phyloP scores from a whole-genome alignment of 768 basidiomycete species.

The Suillus fuscotomentosus region DNA sequence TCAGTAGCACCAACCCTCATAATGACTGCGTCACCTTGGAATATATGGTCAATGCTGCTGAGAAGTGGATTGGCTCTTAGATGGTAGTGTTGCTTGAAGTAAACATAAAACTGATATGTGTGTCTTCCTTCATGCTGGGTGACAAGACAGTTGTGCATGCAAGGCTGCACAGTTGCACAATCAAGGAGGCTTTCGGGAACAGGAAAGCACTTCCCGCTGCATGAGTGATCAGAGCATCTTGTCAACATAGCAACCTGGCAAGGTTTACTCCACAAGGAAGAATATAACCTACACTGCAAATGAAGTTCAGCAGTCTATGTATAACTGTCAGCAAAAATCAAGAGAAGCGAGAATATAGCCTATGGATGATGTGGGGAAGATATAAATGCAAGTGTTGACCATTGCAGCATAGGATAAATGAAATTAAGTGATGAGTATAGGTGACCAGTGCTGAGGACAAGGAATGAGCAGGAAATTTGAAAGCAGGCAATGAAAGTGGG shows the following conservation, averaged over 20 bases:
- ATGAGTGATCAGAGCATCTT: background rate
- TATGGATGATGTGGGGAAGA: background rate
- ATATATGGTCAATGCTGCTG: background rate
- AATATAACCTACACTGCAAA: conserved; percentile 8
- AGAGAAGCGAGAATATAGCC: background rate
- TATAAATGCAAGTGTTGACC: background rate
- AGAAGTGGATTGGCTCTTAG: conserved; percentile 3
- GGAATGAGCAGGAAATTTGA: background rate
- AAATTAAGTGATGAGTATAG: background rate
- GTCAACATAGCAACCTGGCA: conserved; percentile 5
- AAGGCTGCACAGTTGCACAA: background rate
- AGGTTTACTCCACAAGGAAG: background rate
- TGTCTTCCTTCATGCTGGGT: conserved; percentile 2
- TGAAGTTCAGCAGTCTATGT: too few relatives aligned
- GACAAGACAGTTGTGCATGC: too few relatives aligned
- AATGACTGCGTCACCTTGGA: conserved; percentile 4
- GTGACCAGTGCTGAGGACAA: background rate
- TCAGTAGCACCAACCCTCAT: conserved; percentile 3
- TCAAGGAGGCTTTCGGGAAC: conserved; percentile 7
- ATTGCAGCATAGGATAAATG: background rate
- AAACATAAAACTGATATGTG: conserved; percentile 1
- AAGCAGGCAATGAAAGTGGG: background rate
- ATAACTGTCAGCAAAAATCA: background rate
- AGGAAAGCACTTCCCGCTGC: background rate
- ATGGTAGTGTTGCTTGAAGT: conserved; percentile 10